Conservation (phyloP, 345 rosid genomes). For the Nasturtium officinale region DNA sequence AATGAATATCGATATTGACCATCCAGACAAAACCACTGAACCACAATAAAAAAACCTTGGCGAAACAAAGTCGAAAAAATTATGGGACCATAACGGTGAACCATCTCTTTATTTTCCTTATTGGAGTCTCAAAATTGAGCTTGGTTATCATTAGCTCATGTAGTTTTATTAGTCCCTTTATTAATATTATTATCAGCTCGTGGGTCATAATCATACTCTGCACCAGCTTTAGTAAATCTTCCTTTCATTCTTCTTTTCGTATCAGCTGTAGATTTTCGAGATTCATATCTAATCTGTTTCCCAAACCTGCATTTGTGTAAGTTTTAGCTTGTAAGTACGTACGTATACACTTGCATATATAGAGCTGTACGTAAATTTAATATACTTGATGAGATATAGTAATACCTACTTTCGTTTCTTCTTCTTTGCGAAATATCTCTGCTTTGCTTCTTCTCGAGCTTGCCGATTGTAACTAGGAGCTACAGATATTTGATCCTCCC, state of each 20-base stretch:
- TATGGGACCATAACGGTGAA: conserved; percentile 9
- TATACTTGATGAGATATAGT: background rate
- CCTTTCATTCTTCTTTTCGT: conserved; percentile 39
- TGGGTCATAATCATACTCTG: conserved; percentile 42
- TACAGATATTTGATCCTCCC: conserved; percentile 18
- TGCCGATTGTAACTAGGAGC: background rate
- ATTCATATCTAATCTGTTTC: conserved; percentile 38
- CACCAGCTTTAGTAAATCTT: conserved; percentile 42
- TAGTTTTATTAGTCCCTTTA: conserved; percentile 9
- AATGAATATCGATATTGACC: background rate
- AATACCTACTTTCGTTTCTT: conserved; percentile 37
- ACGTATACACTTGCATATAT: background rate
- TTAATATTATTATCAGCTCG: conserved; percentile 1
- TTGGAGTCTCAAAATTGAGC: background rate
- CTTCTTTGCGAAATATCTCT: conserved; percentile 40
- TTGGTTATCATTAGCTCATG: background rate
- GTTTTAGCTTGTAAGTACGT: background rate
- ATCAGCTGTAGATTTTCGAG: conserved; percentile 40
- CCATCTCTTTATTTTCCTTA: conserved; percentile 23
- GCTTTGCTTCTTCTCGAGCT: conserved; percentile 17
- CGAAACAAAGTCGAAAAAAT: background rate
- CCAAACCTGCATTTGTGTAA: conserved; percentile 26
- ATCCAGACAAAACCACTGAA: conserved; percentile 1
- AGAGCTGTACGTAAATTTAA: background rate
- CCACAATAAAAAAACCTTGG: background rate